Base-by-base conservation (phyloP, 2,329 filamentous ascomycete species). In the Penicillium sp. region DNA sequence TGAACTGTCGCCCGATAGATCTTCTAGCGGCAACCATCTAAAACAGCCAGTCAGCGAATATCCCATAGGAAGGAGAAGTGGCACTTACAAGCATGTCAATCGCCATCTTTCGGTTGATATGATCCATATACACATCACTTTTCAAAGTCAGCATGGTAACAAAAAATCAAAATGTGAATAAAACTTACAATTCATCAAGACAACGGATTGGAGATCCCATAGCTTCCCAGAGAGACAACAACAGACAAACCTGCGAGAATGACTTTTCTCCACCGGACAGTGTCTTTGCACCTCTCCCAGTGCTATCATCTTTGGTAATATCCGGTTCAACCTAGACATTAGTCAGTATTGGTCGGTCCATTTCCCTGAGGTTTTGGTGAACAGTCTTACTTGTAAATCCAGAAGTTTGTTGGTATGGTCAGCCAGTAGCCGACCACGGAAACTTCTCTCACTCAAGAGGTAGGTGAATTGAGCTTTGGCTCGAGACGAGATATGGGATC, bases 51-150 rank as follows among this genome's bases (percentile, higher is more conserved):
- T 56, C 24, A 59, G 43, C 50, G 31, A 39, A n/a, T 3, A 39
- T 18, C 11, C 16, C 5, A 10, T 13, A 16, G 53, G 49, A 44
- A 58, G 50, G 38, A 49, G 6, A 32, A 14, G 22, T n/a, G 40
- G 34, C 11, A 81, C 86, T 79, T 78, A 91, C 89, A 74, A 99
- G 89, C 88, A 99, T 91, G 61, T 89, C 89, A 66, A 96, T 96
- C 70, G 90, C 95, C 65, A 95, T 89, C 54, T 89, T 90, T 58
- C 94, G 86, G 74, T 99, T 99, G 57, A 97, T 90, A 64, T 89
- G 91, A 75, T 99, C 94, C 94, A 99, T 99, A 80, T 97, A 99
- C 32, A 99, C 94, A 72, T 99, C 94, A 70, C 80, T 83, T 82
- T 11, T 26, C 24, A 5, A 26, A 7, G 37, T 54, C 13, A 54